phyloP scores from a whole-genome alignment of 2,329 filamentous ascomycete genomes.

The Endoconidiophora laricicola region DNA sequence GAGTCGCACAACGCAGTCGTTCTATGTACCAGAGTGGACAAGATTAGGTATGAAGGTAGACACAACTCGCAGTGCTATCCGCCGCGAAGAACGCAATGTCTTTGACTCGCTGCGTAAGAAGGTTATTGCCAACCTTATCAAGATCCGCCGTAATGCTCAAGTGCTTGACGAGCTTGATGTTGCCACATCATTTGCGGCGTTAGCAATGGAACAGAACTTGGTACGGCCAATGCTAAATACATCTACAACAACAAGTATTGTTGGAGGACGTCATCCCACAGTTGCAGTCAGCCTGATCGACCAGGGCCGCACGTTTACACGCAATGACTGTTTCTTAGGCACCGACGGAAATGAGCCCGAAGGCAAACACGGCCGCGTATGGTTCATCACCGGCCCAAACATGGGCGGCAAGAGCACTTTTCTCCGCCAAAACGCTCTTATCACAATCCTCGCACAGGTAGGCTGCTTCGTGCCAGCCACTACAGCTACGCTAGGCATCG shows the following conservation, averaged over 20 bases:
- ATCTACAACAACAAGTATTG: constrained; percentile 46
- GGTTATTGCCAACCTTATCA: constrained; percentile 69
- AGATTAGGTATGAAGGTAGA: constrained; percentile 64
- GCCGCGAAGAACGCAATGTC: constrained; percentile 67
- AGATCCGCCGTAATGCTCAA: constrained; percentile 73
- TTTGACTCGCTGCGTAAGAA: constrained; percentile 56
- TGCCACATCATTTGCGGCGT: constrained; percentile 62
- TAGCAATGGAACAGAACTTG: constrained; percentile 60
- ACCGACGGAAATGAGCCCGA: background rate
- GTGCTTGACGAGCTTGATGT: constrained; percentile 91
- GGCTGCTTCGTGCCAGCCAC: constrained; percentile 85
- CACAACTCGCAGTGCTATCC: constrained; percentile 58
- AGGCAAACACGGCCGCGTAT: constrained; percentile 35
- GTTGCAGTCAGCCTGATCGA: constrained; percentile 70
- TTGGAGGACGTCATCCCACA: constrained; percentile 80
- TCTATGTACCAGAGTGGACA: constrained; percentile 75
- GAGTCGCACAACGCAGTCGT: constrained; percentile 69
- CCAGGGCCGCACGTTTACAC: constrained; percentile 65
- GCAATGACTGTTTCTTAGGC: constrained; percentile 76
- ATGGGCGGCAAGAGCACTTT: constrained; percentile 98
- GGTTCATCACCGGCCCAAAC: constrained; percentile 72
- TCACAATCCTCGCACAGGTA: constrained; percentile 82
- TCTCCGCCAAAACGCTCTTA: constrained; percentile 84
- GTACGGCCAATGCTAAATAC: constrained; percentile 56
- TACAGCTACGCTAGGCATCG: constrained; percentile 70